Percentiles rank a stretch among this genome's conserved stretches.
phyloP scores from a whole-genome alignment of 768 basidiomycete genomes.

The Psilocybe subaeruginosa region DNA sequence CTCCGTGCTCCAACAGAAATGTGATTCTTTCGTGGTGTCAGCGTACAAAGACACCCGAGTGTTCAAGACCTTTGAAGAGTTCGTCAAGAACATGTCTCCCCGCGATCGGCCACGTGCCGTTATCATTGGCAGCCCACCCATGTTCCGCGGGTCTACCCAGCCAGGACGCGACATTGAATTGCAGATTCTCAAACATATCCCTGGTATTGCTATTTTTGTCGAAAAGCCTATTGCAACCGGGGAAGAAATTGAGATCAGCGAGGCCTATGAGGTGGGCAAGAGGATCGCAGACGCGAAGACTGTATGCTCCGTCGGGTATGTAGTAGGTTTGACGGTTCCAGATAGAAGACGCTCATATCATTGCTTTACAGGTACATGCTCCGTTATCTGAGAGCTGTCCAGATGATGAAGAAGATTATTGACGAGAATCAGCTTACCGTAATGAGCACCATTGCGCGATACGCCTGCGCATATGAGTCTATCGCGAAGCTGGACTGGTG shows the following conservation, averaged over 20 bases:
- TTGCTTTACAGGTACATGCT: constrained; percentile 76
- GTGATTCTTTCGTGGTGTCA: constrained; percentile 89
- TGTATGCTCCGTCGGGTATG: constrained; percentile 88
- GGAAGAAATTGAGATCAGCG: constrained; percentile 63
- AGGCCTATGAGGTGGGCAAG: constrained; percentile 74
- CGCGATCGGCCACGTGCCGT: constrained; percentile 77
- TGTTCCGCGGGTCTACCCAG: constrained; percentile 81
- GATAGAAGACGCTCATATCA: constrained; percentile 4
- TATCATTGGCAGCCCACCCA: constrained; percentile 91
- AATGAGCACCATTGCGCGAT: constrained; percentile 95
- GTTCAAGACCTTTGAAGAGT: constrained; percentile 86
- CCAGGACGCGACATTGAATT: constrained; percentile 85
- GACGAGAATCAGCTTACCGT: constrained; percentile 92
- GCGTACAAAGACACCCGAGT: constrained; percentile 90
- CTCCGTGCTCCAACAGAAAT: constrained; percentile 84
- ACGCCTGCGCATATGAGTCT: constrained; percentile 84
- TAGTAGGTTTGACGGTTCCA: constrained; percentile 1
- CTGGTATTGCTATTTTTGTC: constrained; percentile 86
- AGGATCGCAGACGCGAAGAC: constrained; percentile 69
- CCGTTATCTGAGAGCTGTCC: constrained; percentile 90
- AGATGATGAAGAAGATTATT: constrained; percentile 96
- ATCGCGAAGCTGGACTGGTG: constrained; percentile 90
- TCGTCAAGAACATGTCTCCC: constrained; percentile 67
- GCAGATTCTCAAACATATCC: constrained; percentile 86
- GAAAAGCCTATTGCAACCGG: constrained; percentile 94